A percentile compares a stretch with the other conserved stretches of the same genome.
These are phyloP conservation scores for Podaxis sp. DNA, from an alignment of 768 basidiomycete genomes.

Conservation along the genomic window DNA sequence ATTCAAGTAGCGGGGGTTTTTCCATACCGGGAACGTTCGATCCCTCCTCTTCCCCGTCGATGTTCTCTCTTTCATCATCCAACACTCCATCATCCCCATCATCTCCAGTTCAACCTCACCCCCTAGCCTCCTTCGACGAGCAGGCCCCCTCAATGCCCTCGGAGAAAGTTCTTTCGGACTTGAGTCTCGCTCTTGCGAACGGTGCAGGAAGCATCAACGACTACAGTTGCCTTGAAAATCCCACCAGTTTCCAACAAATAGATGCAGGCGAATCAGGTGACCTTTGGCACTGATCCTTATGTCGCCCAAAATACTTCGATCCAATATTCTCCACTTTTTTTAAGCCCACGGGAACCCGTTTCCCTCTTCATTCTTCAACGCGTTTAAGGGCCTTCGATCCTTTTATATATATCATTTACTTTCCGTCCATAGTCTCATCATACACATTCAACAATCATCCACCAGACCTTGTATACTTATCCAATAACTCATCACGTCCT, in stretches of 20 bases:
- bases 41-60: neutral
- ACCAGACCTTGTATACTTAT: conserved; percentile 15
- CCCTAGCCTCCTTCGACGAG: conserved; percentile 29
- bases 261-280: conserved; percentile 47
- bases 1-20: neutral
- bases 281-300: conserved; percentile 40
- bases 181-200: conserved; percentile 27
- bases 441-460: conserved; percentile 4
- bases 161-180: conserved; percentile 25
- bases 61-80: neutral
- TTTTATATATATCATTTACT: conserved; percentile 7
- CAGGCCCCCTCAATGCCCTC: conserved; percentile 22
- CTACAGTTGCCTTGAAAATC: conserved; percentile 20
- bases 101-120: neutral
- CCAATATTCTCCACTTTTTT: neutral
- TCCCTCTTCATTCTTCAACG: neutral
- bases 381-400: neutral
- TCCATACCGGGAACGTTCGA: neutral
- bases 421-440: neutral
- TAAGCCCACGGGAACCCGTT: neutral
- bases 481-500: conserved; percentile 6
- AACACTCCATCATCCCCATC: neutral
- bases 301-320: neutral
- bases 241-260: neutral
- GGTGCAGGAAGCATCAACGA: conserved; percentile 30